Base-by-base conservation (phyloP, 495 filamentous ascomycete genomes). In the Lophiostoma macrostomum region DNA sequence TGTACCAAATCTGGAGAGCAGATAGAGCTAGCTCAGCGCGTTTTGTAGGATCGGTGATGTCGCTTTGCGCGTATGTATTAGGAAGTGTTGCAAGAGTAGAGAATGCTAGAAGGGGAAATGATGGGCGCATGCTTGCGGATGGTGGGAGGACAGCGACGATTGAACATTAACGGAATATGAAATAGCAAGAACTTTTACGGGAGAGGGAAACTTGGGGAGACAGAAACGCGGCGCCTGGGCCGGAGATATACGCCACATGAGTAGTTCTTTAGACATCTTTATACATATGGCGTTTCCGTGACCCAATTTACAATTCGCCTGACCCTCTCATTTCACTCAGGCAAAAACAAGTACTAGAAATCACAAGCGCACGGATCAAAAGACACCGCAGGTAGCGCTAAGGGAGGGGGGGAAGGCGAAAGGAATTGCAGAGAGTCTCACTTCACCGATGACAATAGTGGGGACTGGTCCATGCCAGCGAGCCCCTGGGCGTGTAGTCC, bases 1-100 rank as follows among this genome's bases (percentile, higher is more conserved):
- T 77, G 55, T 88, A 89, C 80, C 81, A 88, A 19, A 36, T 49
- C 57, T 87, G 83, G 2, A 88, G 73, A 35, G 53, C 47, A 1
- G 54, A 50, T 3, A 58, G 46, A 6, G 54, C 54, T 5, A 46
- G 28, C 25, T 50, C 47, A 22, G 35, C 90, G 85, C 63, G 95
- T 73, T n/a, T 80, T 74, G 18, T 74, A 61, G 69, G 43, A 19
- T 56, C 35, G 18, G 43, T 49, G 10, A 42, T 36, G 14, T 29
- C 42, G 39, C 22, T 13, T 47, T 56, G 53, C 1, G 53, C 24
- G 19, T 32, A 40, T 31, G 28, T 34, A 49, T 49, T 49, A 36
- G 53, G 35, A 27, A 56, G 13, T 35, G 28, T 6, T 14, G 44
- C 16, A 30, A 27, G 16, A 8, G 51, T 25, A 19, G 12, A 49